Base-by-base conservation (phyloP, 2,329 filamentous ascomycete species). In the Trichoderma koningii region DNA sequence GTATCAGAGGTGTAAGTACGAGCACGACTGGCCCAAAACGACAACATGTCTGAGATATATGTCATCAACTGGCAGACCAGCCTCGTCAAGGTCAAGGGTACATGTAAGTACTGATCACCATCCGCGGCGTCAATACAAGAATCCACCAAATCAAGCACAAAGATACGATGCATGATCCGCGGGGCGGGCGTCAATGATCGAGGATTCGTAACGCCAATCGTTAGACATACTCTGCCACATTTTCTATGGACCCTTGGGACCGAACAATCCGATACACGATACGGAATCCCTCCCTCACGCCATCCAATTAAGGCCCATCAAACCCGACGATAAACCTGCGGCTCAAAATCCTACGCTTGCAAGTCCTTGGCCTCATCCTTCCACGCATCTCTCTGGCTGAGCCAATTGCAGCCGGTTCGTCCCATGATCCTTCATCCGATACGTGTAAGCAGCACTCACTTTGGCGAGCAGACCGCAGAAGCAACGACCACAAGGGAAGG, bases 31-130 rank as follows among this genome's bases (percentile, higher is more conserved):
- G 4, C 5, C 28, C 28, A 3, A 28, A 47, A 17, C 55, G 44
- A 59, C 47, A 23, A 23, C 21, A 17, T 41, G 28, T 30, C 30
- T 30, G 7, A 30, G 30, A 30, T 30, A 30, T 3, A 30, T 30
- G 30, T 30, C 30, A 55, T 26, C 19, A 28, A 52, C 41, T 41
- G 57, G 55, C 34, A 61, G 51, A 44, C 34, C 21, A 61, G 3
- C 14, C 30, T 30, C 30, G 30, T 30, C 30, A 28, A 28, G 21
- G 21, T 3, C 21, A 23, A 28, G 28, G 28, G 28, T 28, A 28
- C 28, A 28, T 9, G 19, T 28, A 42, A 61, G 47, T 61, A 51
- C 57, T 61, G 47, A 61, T 47, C 47, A 61, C 57, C 48, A 61
- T 34, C 3, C 6, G 38, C 30, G 21, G 26, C 21, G 17, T 30